These are phyloP conservation scores for Ganoderma meredithae DNA, from an alignment of 1,284 basidiomycete genomes.

Conservation along the genomic window DNA sequence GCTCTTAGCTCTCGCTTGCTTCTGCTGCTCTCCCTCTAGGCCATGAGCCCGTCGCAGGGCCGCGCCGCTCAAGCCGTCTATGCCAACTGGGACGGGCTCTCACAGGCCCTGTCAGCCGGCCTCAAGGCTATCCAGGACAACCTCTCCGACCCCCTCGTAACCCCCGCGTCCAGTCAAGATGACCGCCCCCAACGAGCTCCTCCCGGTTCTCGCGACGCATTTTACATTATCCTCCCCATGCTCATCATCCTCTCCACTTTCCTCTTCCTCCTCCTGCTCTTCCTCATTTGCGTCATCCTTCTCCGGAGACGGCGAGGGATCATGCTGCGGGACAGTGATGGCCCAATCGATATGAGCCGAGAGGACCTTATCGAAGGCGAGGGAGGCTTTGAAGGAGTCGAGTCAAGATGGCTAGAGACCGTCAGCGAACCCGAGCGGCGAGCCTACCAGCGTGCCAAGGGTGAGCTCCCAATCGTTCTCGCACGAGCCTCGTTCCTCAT, in stretches of 20 bases:
- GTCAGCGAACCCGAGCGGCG: constrained; percentile 73
- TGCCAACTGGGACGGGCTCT: constrained; percentile 30
- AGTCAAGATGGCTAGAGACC: constrained; percentile 92
- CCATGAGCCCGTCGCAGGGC: constrained; percentile 32
- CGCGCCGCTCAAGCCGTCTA: constrained; percentile 19
- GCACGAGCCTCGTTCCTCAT: constrained; percentile 13
- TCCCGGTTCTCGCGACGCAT: constrained; percentile 51
- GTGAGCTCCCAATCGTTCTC: constrained; percentile 52
- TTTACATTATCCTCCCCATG: constrained; percentile 88
- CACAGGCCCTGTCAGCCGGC: constrained; percentile 32
- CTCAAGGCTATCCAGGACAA: constrained; percentile 39
- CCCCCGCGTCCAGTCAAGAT: constrained; percentile 36
- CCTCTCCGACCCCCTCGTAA: constrained; percentile 30
- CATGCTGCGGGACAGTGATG: constrained; percentile 85
- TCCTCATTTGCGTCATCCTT: constrained; percentile 87
- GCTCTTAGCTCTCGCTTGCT: constrained; percentile 17
- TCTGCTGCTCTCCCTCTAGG: constrained; percentile 15
- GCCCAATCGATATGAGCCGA: constrained; percentile 92
- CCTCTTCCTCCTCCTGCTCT: constrained; percentile 90
- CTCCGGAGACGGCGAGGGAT: constrained; percentile 85
- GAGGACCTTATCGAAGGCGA: constrained; percentile 91
- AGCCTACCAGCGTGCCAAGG: constrained; percentile 88
- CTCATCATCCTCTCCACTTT: constrained; percentile 93
- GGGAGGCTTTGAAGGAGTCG: constrained; percentile 91
- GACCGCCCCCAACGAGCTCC: constrained; percentile 31